These are phyloP conservation scores for Aspergillus hortae DNA, from an alignment of 2,329 filamentous ascomycete genomes.

Conservation along the genomic window DNA sequence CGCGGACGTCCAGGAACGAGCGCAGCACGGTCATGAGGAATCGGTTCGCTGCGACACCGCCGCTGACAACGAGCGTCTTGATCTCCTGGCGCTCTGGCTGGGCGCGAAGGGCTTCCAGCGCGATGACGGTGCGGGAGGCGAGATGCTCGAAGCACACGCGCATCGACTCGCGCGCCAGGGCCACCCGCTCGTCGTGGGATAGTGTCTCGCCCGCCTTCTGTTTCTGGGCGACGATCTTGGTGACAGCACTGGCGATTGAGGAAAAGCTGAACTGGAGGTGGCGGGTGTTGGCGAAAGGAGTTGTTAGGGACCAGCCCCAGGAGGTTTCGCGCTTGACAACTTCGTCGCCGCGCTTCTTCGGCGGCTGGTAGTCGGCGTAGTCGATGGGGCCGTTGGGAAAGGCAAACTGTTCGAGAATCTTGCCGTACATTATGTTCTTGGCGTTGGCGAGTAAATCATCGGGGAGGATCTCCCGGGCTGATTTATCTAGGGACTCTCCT, in stretches of 20 bases:
- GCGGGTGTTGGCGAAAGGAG: slow-evolving; percentile 61
- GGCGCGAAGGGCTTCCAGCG: slow-evolving; percentile 48
- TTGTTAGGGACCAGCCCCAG: slow-evolving; percentile 66
- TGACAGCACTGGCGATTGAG: slow-evolving; percentile 64
- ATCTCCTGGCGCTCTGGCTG: slow-evolving; percentile 29
- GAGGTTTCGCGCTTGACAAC: slow-evolving; percentile 46
- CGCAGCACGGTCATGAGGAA: slow-evolving; percentile 69
- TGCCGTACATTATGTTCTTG: slow-evolving; percentile 73
- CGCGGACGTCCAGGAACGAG: slow-evolving; percentile 62
- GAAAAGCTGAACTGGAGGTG: slow-evolving; percentile 70
- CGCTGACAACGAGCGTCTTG: slow-evolving; percentile 72
- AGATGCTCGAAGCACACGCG: slow-evolving; percentile 84
- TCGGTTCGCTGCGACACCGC: slow-evolving; percentile 82
- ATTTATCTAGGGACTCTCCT: slow-evolving; percentile 86
- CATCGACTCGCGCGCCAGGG: slow-evolving; percentile 72
- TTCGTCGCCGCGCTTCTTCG: slow-evolving; percentile 57
- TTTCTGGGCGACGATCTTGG: slow-evolving; percentile 50
- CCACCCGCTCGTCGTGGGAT: slow-evolving; percentile 58
- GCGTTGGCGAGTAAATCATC: slow-evolving; percentile 50
- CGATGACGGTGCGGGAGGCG: slow-evolving; percentile 68
- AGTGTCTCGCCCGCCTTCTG: slow-evolving; percentile 36
- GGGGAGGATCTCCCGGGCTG: slow-evolving; percentile 73
- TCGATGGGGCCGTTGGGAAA: slow-evolving; percentile 52
- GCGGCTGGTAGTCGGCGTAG: slow-evolving; percentile 54
- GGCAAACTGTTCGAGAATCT: slow-evolving; percentile 73